A percentile compares a stretch with the other conserved stretches of the same genome.
These are phyloP conservation scores for Tuber aestivum DNA, from an alignment of 495 filamentous ascomycete genomes.

Conservation along the genomic window DNA sequence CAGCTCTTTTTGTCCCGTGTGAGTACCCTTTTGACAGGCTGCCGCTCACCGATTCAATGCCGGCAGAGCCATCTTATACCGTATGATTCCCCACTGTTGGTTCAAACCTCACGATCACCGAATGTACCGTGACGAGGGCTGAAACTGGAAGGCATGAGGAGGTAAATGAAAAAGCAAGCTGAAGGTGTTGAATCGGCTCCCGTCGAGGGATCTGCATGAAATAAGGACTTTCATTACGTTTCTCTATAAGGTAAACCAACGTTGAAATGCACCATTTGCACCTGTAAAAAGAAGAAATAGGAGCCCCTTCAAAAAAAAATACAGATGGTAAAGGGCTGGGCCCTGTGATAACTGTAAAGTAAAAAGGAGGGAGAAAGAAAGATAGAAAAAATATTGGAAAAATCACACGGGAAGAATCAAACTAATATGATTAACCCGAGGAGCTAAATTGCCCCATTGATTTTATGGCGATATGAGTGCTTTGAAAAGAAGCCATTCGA, in stretches of 20 bases:
- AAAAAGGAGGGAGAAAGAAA: background rate
- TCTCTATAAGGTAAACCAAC: slow-evolving; percentile 4
- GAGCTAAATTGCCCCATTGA: background rate
- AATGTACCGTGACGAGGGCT: background rate
- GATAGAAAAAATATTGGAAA: background rate
- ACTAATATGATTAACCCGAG: background rate
- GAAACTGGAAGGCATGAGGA: background rate
- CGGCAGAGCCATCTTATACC: background rate
- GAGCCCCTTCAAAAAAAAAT: slow-evolving; percentile 2
- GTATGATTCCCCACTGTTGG: slow-evolving; percentile 2
- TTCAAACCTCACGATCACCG: background rate
- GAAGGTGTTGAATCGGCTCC: background rate
- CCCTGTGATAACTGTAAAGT: background rate
- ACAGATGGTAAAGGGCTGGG: background rate
- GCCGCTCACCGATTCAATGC: background rate
- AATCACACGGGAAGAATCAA: background rate
- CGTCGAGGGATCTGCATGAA: slow-evolving; percentile 3
- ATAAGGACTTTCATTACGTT: slow-evolving; percentile 5
- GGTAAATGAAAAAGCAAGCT: background rate
- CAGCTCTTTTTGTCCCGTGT: background rate
- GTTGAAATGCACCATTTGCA: background rate
- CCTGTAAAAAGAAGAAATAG: background rate
- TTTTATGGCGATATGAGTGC: background rate
- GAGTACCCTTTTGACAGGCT: background rate
- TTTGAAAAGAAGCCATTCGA: background rate